Base-by-base conservation (phyloP, 129 eudicot species). In the Sambucus nigra region DNA sequence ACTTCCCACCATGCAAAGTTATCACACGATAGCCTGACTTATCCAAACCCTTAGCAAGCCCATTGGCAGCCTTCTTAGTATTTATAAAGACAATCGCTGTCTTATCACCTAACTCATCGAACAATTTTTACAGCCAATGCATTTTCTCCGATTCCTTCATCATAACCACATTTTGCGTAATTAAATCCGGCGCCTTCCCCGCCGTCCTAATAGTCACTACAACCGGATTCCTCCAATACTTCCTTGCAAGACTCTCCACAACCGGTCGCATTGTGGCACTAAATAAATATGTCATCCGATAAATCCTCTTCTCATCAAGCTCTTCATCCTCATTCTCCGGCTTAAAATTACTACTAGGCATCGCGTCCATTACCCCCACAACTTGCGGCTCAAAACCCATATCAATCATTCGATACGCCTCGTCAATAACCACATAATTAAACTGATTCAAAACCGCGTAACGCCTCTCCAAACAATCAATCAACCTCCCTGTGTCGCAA, bases 1-100 rank as follows among this genome's bases (percentile, higher is more conserved):
- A 78, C 62, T 78, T 78, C 16, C 84, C 84, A 65, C 84, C 84
- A 13, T 78, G 84, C n/a, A n/a, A n/a, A n/a, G n/a, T n/a, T n/a
- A n/a, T n/a, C n/a, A n/a, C n/a, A n/a, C n/a, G n/a, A n/a, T n/a
- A n/a, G n/a, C n/a, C n/a, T n/a, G n/a, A n/a, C n/a, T n/a, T n/a
- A n/a, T n/a, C n/a, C n/a, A n/a, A n/a, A n/a, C n/a, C n/a, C n/a
- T n/a, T n/a, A n/a, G n/a, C n/a, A n/a, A n/a, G n/a, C n/a, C n/a
- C n/a, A n/a, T n/a, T n/a, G n/a, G n/a, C n/a, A n/a, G n/a, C n/a
- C n/a, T n/a, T n/a, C n/a, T n/a, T n/a, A n/a, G n/a, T n/a, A n/a
- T n/a, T n/a, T n/a, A n/a, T n/a, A n/a, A n/a, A n/a, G n/a, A n/a
- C n/a, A n/a, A n/a, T n/a, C n/a, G n/a, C n/a, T n/a, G n/a, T n/a